Conservation (phyloP, 2,329 filamentous ascomycete species). For the Rosellinia necatrix region DNA sequence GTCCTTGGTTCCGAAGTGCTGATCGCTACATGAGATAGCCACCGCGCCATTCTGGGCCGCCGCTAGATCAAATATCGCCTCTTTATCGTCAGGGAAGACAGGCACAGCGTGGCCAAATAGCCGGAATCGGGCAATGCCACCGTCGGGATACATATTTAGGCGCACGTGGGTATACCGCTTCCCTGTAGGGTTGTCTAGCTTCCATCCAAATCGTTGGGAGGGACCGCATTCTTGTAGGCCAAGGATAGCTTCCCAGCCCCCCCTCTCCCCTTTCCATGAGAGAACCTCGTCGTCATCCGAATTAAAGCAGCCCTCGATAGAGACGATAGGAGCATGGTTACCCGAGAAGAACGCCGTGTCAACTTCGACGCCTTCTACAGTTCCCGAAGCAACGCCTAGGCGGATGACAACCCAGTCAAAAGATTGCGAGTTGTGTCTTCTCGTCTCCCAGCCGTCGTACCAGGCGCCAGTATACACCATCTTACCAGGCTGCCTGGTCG, state of each 20-base stretch:
- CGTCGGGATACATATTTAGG: slow-evolving; percentile 84
- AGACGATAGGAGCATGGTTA: slow-evolving; percentile 80
- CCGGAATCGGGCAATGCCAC: slow-evolving; percentile 79
- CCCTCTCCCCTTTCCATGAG: slow-evolving; percentile 61
- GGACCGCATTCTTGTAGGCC: slow-evolving; percentile 73
- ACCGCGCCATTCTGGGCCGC: slow-evolving; percentile 80
- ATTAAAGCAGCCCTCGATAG: slow-evolving; percentile 75
- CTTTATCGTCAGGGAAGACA: slow-evolving; percentile 70
- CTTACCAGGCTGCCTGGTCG: slow-evolving; percentile 66
- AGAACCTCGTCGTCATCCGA: slow-evolving; percentile 66
- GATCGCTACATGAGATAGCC: slow-evolving; percentile 76
- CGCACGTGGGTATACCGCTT: slow-evolving; percentile 80
- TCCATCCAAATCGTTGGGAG: slow-evolving; percentile 74
- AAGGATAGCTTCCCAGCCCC: slow-evolving; percentile 74
- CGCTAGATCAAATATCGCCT: slow-evolving; percentile 73
- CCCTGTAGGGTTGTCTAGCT: slow-evolving; percentile 59
- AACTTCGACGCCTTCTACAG: slow-evolving; percentile 74
- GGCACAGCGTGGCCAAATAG: slow-evolving; percentile 77
- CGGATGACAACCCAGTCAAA: slow-evolving; percentile 72
- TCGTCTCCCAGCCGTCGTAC: slow-evolving; percentile 74
- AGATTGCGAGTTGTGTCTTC: slow-evolving; percentile 65
- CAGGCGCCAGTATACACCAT: slow-evolving; percentile 72
- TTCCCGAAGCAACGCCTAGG: slow-evolving; percentile 71
- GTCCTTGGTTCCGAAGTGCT: slow-evolving; percentile 82
- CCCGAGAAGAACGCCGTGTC: slow-evolving; percentile 83